Conservation (phyloP, 106 monocot genomes). For the Platanthera zijinensis region DNA sequence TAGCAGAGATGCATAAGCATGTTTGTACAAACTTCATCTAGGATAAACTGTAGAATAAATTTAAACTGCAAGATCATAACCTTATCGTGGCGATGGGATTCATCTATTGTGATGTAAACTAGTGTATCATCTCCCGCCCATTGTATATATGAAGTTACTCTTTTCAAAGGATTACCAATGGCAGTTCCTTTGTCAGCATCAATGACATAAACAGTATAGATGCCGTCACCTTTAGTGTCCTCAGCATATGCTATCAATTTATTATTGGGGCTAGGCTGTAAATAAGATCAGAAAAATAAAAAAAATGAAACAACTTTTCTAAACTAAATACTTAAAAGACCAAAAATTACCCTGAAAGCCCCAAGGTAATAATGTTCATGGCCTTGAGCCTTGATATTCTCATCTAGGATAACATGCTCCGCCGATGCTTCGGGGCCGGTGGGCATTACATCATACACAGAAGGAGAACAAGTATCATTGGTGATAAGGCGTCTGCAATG, state of each 20-base stretch:
- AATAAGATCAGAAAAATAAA: conserved; percentile 2
- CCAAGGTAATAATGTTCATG: conserved; percentile 75
- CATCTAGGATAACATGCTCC: conserved; percentile 92
- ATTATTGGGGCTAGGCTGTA: conserved; percentile 84
- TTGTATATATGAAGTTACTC: conserved; percentile 46
- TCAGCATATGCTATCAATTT: conserved; percentile 75
- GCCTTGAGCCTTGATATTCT: conserved; percentile 79
- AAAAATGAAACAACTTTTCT: not conserved
- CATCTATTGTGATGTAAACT: conserved; percentile 82
- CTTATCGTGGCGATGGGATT: conserved; percentile 71
- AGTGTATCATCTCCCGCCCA: conserved; percentile 73
- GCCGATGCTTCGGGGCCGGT: conserved; percentile 60
- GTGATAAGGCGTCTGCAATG: conserved; percentile 64
- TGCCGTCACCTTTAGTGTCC: conserved; percentile 81
- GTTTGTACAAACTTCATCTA: not conserved
- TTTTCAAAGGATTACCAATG: conserved; percentile 49
- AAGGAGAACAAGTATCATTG: conserved; percentile 19
- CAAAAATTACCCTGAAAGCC: conserved; percentile 53
- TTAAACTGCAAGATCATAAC: conserved; percentile 18
- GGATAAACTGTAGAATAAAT: not conserved
- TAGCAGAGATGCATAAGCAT: not conserved
- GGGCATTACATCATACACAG: conserved; percentile 80
- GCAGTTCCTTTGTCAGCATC: conserved; percentile 49
- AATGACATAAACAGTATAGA: conserved; percentile 65
- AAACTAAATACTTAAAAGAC: not conserved